Base-by-base conservation (phyloP, 305 asterid genomes). In the Andrographis paniculata region DNA sequence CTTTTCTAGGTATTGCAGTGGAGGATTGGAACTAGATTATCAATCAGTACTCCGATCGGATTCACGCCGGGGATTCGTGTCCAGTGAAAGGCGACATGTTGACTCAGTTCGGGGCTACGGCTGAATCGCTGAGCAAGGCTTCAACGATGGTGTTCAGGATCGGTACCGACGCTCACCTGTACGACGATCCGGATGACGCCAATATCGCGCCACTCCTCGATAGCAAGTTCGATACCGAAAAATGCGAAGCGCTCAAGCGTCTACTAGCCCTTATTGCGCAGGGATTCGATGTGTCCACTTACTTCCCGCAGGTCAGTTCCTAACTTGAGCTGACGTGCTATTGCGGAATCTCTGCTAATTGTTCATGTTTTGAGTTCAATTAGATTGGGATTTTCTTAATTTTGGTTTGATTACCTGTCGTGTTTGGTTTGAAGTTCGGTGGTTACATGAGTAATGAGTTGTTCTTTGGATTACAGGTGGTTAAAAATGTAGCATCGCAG, bases 181-280 rank as follows among this genome's bases (percentile, higher is more conserved):
- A 91, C 67, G 99, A 91, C 62, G 96, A 91, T 61, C 96, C 96
- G 0, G 99, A 87, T 36, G 99, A 87, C 65, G 96, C 76, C 70
- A 87, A 69, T 70, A 87, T 91, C 53, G 68, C 57, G 23, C 87
- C 95, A 24, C 96, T 87, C 36, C 95, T 84, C 37, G 99, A 84
- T 46, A 87, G 99, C 78, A 87, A 77, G 69, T 84, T 80, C 69
- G 98, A 91, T 61, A 78, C 95, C 30, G 96, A 86, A 75, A 91
- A 73, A 43, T 87, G 94, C 75, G 95, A 83, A 68, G 96, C 94
- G 28, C 95, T 91, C 62, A 87, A 91, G 81, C 89, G 95, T 43
- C 68, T 91, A 17, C 99, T 91, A 53, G 96, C 99, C 38, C 82
- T 85, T 47, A 82, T 89, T 42, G 96, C 96, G 14, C 98, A 89